Base-by-base conservation (phyloP, 352 stramenopile species). In the Pythium phragmitis region DNA sequence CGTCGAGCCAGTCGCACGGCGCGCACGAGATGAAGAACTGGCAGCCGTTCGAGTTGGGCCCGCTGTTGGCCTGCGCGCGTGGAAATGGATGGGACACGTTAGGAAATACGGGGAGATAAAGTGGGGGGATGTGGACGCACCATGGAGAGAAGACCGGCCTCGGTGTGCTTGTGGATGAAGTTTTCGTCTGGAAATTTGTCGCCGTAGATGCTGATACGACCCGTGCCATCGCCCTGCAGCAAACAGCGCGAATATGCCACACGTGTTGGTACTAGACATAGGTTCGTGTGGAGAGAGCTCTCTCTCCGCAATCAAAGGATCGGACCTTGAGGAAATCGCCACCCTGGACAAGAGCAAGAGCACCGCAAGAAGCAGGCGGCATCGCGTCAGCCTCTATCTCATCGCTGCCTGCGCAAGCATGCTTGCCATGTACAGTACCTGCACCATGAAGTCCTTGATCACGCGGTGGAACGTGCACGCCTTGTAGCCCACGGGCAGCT, bases 371-470 rank as follows among this genome's bases (percentile, higher is more conserved):
- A 5, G 21, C 34, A 30, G 7, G 45, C 6, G 17, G 8, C 47
- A 39, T 54, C 4, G 9, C 16, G 28, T 30, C n/a, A 50, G n/a
- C 45, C 33, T 30, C 45, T 33, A 9, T 13, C 7, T 6, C 34
- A 17, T 3, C n/a, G 45, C 19, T 9, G 9, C 4, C 17, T 33
- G 14, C n/a, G 45, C 45, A 1, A 50, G 9, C 3, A 4, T 30
- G 17, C n/a, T 50, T 14, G 7, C 4, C 7, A 28, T 11, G 7
- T 26, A 34, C 43, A 30, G 43, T 41, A 47, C 97, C 81, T 99
- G 97, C 46, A 99, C 77, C 97, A 99, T 99, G 69, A 99, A 99
- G 55, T 92, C 96, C 75, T 98, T 98, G 75, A 99, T 99, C 60
- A 99, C 94, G 54, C 98, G 95, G 79, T 99, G 98, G 75, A 99